Evolutionary conservation across 805 yeast genomes (phyloP).

Genomic region (Spathaspora gorwiae): DNA sequence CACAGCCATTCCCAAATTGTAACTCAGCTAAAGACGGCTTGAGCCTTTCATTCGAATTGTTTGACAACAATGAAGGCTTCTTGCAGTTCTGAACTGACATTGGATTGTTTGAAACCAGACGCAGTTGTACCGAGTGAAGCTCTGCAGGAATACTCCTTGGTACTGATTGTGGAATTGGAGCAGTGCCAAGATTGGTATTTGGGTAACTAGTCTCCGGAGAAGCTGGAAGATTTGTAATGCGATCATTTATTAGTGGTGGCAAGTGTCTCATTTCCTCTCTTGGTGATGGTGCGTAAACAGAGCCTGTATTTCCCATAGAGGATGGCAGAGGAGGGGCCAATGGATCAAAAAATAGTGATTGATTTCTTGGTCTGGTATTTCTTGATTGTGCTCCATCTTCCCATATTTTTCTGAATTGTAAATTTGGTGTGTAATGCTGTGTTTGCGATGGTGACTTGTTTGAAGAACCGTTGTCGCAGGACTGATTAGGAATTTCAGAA

Average conservation of each 20-base stretch:
- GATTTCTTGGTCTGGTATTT: constrained; percentile 34
- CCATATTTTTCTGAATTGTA: constrained; percentile 36
- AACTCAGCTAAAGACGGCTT: too few relatives aligned
- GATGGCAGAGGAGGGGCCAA: constrained; percentile 22
- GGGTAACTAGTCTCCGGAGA: not conserved
- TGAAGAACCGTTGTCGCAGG: not conserved
- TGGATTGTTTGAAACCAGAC: too few relatives aligned
- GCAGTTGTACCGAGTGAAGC: not conserved
- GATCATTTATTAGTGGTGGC: not conserved
- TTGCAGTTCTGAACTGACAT: too few relatives aligned
- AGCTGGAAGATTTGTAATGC: not conserved
- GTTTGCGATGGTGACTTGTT: not conserved
- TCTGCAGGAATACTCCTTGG: constrained; percentile 5
- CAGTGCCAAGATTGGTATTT: not conserved
- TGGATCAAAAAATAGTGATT: constrained; percentile 48
- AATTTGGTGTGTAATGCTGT: constrained; percentile 17
- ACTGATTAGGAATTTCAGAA: not conserved
- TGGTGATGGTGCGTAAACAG: constrained; percentile 4
- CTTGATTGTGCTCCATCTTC: constrained; percentile 10
- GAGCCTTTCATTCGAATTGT: too few relatives aligned
- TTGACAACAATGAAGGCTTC: too few relatives aligned
- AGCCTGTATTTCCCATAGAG: not conserved
- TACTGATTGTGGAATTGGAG: constrained; percentile 1
- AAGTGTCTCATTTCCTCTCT: not conserved
- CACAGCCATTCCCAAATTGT: not conserved